Base-by-base conservation (phyloP, 2,329 filamentous ascomycete species). In the Aspergillus proliferans region DNA sequence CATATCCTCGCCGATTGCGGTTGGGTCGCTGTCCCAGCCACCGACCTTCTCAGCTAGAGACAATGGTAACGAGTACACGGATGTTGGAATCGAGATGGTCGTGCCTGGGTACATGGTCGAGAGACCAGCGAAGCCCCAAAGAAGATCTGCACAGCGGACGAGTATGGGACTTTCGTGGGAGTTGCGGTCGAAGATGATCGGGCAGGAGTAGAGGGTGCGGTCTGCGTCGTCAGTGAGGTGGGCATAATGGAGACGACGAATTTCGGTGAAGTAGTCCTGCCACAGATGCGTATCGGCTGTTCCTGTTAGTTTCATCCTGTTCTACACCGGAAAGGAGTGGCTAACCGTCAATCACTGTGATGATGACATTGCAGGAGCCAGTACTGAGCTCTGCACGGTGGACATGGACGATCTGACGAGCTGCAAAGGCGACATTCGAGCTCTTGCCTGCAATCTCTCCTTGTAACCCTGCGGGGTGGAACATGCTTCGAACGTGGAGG, bases 111-210 rank as follows among this genome's bases (percentile, higher is more conserved):
- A 86, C 33, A 86, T 74, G 45, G 83, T 84, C 28, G 85, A 87
- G 55, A 88, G 76, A 46, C 85, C 85, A 28, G 83, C 85, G 36
- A 82, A 84, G 49, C 78, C 81, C 85, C 85, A 88, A 51, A 88
- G 73, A 47, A 88, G 76, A 60, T 88, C 85, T 45, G 84, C 85
- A 26, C 86, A 82, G 33, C 85, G 82, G 47, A 88, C 85, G 33
- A 86, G 72, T 15, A 82, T 77, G 12, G 84, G 82, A 2, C 86
- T 83, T 36, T 72, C 76, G 64, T 87, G 81, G 6, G 85, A 81
- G 58, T 88, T 88, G 56, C 85, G 82, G 60, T 88, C 85, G 57
- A 88, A 88, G 52, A 88, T 81, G 52, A 88, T 84, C 15, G 85
- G 85, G 8, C 82, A 83, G 9, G 82, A 76, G 62, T 88, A 88